These are phyloP conservation scores for Yamadazyma takamatsuzukensis DNA, from an alignment of 805 yeast species.

Conservation along the genomic window DNA sequence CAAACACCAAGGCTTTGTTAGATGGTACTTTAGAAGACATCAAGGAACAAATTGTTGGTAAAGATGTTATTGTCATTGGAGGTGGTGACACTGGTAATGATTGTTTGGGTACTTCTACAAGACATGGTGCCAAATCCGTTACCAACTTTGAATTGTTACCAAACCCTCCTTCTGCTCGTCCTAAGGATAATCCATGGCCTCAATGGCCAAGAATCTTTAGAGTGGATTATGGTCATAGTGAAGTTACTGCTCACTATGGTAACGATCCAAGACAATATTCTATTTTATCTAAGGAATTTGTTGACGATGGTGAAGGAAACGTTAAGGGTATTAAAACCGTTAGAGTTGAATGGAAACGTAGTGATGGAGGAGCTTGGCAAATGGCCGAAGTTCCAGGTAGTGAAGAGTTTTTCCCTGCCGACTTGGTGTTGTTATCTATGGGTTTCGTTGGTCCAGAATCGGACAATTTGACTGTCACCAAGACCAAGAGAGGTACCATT, in stretches of 20 bases:
- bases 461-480: constrained; percentile 60
- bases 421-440: constrained; percentile 89
- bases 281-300: constrained; percentile 90
- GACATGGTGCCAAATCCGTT: constrained; percentile 96
- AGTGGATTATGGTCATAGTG: constrained; percentile 96
- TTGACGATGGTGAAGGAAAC: constrained; percentile 91
- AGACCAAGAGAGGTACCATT: constrained; percentile 84
- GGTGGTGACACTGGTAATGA: constrained; percentile 99
- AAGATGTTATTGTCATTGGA: constrained; percentile 93
- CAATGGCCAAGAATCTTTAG: constrained; percentile 99
- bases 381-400: constrained; percentile 96
- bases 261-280: constrained; percentile 97
- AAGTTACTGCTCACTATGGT: constrained; percentile 91
- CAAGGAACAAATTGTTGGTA: constrained; percentile 68
- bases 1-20: constrained; percentile 87
- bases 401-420: constrained; percentile 94
- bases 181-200: constrained; percentile 98
- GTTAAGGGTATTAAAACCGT: constrained; percentile 95
- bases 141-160: constrained; percentile 93
- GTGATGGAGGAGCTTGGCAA: constrained; percentile 97
- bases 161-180: constrained; percentile 79
- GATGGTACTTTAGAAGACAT: constrained; percentile 77
- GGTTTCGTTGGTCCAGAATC: constrained; percentile 97
- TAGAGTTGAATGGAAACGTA: constrained; percentile 96
- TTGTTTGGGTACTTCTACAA: constrained; percentile 94